A percentile compares a stretch with the other conserved stretches of the same genome.
Evolutionary conservation across 2,329 filamentous ascomycete genomes (phyloP).

Genomic region (Blumeria graminis): DNA sequence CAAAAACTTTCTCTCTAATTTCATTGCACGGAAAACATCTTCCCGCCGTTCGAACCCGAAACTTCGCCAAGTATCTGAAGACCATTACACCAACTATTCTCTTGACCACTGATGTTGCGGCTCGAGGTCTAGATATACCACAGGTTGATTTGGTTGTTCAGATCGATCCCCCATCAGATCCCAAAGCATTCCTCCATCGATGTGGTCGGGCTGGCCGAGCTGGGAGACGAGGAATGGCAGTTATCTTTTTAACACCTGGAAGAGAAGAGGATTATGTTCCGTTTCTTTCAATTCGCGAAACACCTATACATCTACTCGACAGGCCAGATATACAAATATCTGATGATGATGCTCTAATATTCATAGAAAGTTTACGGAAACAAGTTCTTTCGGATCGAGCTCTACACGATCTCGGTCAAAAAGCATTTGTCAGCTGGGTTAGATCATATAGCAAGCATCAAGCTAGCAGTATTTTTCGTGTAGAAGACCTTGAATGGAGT

Average conservation of each 20-base stretch:
- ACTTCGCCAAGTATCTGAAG: conserved; percentile 58
- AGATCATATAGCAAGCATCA: conserved; percentile 80
- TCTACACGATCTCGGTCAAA: conserved; percentile 62
- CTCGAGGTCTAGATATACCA: conserved; percentile 75
- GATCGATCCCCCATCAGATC: conserved; percentile 63
- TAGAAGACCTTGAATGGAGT: conserved; percentile 62
- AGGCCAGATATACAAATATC: conserved; percentile 31
- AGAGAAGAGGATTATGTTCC: conserved; percentile 74
- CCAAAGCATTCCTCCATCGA: conserved; percentile 87
- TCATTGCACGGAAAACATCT: conserved; percentile 84
- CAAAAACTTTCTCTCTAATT: conserved; percentile 41
- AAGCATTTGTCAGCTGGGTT: conserved; percentile 83
- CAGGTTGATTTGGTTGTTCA: conserved; percentile 81
- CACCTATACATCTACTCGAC: conserved; percentile 44
- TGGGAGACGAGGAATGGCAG: conserved; percentile 59
- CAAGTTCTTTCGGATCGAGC: conserved; percentile 27
- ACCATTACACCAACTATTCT: conserved; percentile 56
- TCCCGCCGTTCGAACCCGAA: conserved; percentile 66
- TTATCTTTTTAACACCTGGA: conserved; percentile 67
- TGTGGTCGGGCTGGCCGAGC: conserved; percentile 78
- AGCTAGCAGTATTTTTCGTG: conserved; percentile 72
- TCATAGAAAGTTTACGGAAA: conserved; percentile 35
- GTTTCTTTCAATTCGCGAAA: conserved; percentile 71
- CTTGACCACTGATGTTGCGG: conserved; percentile 78
- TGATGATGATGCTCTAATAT: conserved; percentile 31